Evolutionary conservation across 176 grass and related monocot genomes (phyloP).

Genomic region (Sorghum bicolor): Sorghum_bicolor_NCBIv3 NC_012870.2:74224501-74225000

Average conservation of each 20-base stretch:
- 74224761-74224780: not conserved
- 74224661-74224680: not conserved
- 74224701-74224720: not conserved
- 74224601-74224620: not conserved
- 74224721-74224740: too few species aligned
- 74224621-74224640: too few species aligned
- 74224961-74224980: not conserved
- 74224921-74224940: constrained; percentile 11
- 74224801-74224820: not conserved
- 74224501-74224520: not conserved
- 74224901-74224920: not conserved
- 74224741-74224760: not conserved
- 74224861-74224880: not conserved
- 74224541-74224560: not conserved
- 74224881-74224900: not conserved
- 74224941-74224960: not conserved
- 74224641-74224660: too few species aligned
- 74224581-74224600: not conserved
- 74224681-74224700: not conserved
- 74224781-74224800: not conserved
- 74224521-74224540: not conserved
- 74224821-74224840: not conserved
- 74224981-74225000: not conserved
- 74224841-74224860: not conserved
- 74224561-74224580: not conserved